phyloP scores from a whole-genome alignment of 331 rosid species.

The Ulmus americana region DNA sequence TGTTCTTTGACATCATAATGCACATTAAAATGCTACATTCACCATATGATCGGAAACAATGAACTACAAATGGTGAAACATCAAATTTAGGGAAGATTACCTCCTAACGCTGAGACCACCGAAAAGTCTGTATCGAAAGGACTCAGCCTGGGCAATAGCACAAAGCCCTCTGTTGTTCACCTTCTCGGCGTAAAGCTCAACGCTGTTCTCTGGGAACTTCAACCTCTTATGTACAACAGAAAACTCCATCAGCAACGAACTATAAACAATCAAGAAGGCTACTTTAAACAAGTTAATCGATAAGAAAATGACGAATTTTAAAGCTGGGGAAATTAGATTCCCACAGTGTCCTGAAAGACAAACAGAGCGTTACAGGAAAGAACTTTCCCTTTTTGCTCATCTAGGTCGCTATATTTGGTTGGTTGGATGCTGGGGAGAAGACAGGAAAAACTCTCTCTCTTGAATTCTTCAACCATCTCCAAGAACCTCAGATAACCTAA shows the following conservation, averaged over 20 bases:
- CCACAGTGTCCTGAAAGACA: too few relatives aligned
- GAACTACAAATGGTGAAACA: not conserved
- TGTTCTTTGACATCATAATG: too few relatives aligned
- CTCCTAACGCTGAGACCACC: slow-evolving; percentile 94
- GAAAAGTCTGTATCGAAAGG: slow-evolving; percentile 91
- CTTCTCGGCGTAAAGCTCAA: slow-evolving; percentile 87
- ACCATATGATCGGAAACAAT: not conserved
- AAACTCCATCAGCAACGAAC: slow-evolving; percentile 93
- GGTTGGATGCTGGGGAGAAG: not conserved
- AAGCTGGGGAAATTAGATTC: too few relatives aligned
- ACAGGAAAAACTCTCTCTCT: too few relatives aligned
- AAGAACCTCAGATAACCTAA: too few relatives aligned
- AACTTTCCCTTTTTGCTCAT: slow-evolving; percentile 95
- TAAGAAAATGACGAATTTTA: not conserved
- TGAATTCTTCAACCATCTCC: too few relatives aligned
- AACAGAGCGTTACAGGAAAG: not conserved
- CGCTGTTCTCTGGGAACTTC: slow-evolving; percentile 84
- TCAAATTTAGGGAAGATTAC: slow-evolving; percentile 18
- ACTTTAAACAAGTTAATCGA: not conserved
- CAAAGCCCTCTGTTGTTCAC: slow-evolving; percentile 88
- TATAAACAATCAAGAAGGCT: slow-evolving; percentile 15
- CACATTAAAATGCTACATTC: not conserved
- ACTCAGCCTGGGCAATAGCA: slow-evolving; percentile 88
- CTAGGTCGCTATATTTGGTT: slow-evolving; percentile 54
- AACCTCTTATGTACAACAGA: slow-evolving; percentile 92